These are phyloP conservation scores for Chlorophyllum brunneum DNA, from an alignment of 768 basidiomycete genomes.

Conservation along the genomic window DNA sequence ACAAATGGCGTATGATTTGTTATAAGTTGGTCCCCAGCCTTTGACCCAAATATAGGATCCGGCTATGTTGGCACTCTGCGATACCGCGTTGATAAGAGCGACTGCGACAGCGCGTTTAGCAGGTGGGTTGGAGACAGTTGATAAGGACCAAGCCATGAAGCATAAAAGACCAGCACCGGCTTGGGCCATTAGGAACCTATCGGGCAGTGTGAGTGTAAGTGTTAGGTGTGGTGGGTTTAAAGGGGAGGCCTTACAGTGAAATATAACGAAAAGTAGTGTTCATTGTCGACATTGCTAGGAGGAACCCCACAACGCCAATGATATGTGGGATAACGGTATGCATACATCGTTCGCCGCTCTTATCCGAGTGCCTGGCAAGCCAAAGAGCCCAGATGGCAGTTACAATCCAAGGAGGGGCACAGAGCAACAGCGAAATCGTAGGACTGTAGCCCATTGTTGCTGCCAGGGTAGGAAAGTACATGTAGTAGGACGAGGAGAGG, in stretches of 20 bases:
- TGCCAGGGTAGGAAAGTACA: constrained; percentile 68
- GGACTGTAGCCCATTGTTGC: constrained; percentile 62
- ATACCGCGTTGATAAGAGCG: constrained; percentile 78
- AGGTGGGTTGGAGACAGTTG: constrained; percentile 54
- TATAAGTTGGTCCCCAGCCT: constrained; percentile 69
- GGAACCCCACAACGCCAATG: constrained; percentile 65
- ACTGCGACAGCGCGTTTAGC: constrained; percentile 86
- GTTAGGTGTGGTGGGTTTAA: background rate
- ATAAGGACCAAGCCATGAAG: constrained; percentile 52
- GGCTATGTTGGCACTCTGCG: constrained; percentile 78
- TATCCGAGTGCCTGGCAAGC: constrained; percentile 69
- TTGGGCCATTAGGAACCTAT: constrained; percentile 74
- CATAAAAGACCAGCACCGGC: constrained; percentile 70
- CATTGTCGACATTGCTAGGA: constrained; percentile 62
- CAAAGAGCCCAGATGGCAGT: constrained; percentile 54
- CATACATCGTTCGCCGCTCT: constrained; percentile 62
- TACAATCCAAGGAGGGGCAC: constrained; percentile 58
- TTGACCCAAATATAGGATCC: constrained; percentile 79
- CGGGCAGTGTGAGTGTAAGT: background rate
- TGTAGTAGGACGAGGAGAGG: constrained; percentile 63
- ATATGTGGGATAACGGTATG: constrained; percentile 53
- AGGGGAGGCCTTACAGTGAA: constrained; percentile 40
- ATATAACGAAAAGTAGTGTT: constrained; percentile 60
- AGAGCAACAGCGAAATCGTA: constrained; percentile 60
- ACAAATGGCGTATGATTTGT: constrained; percentile 69